Evolutionary conservation across 148 eudicot species (phyloP), one percentile per base, ranked within the genome.

Genomic region (Chenopodium berlandieri): DNA sequence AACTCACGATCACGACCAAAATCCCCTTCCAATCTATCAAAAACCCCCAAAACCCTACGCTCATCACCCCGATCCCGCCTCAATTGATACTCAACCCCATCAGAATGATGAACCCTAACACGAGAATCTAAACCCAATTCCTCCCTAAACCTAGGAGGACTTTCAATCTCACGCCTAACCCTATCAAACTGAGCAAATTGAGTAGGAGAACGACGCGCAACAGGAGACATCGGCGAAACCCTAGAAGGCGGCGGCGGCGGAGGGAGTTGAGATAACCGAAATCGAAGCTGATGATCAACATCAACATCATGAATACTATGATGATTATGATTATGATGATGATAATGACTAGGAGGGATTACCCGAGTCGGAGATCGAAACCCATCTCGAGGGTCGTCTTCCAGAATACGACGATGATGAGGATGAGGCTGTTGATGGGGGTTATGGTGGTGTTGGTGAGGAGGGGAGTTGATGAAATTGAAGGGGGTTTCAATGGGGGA

Each of bases 151-250:
- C 86, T 80, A n/a, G 75, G 46, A 40, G 75, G 65, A 70, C 80
- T 60, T 46, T 77, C 82, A 75, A 75, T 40, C 4, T 86, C 75
- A 73, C 67, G 82, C 63, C 83, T 76, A 80, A 67, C 81, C 50
- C 73, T 65, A 65, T 83, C 84, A 76, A 82, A 31, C 12, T 11
- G 75, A 68, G 75, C 16, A 52, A 67, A 74, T 5, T 30, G 62
- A 50, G 60, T 5, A 2, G 77, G 77, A 14, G 63, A 74, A 25
- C 77, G 77, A 27, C n/a, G 62, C 0, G 37, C 40, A 64, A 79
- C 14, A 66, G 78, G 66, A 4, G 37, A 14, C 31, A 86, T 73
- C 40, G 60, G 86, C 54, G 83, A 78, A 34, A 74, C 77, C 64
- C 62, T 56, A 4, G 62, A 14, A 1, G 22, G 75, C 12, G 34